Evolutionary conservation across 345 rosid genomes (phyloP), one percentile per base, ranked within the genome.

Genomic region (Mangifera indica): DNA sequence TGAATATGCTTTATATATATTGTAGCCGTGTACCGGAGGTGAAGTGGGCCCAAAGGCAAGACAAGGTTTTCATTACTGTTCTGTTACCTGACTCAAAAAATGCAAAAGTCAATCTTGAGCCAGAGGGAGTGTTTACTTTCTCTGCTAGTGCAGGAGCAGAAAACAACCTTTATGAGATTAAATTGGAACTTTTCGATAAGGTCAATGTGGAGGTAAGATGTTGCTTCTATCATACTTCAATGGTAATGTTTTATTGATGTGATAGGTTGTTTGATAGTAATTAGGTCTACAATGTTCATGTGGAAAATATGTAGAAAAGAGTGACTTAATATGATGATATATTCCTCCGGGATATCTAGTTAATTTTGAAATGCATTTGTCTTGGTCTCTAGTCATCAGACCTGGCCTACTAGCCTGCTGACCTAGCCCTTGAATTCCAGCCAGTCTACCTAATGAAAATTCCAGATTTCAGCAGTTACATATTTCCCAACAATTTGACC

Each of bases 11-110:
- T 66, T 37, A 5, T 44, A 12, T 34, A 49, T 60, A 44, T 69
- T 74, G 52, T 73, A 92, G 97, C 77, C 97, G 93, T 71, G 87
- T 88, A 83, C 96, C 96, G 0, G 95, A 89, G 76, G 84, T 92
- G 78, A 92, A 88, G 81, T 92, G 97, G 97, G 96, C 97, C 4
- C 88, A 92, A 86, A 84, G 93, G 76, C 67, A 67, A 15, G 93
- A 92, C 48, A 87, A 88, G 84, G 83, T 92, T 57, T 92, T 82
- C 68, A 74, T 92, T 42, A 89, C 96, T 1, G 89, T 92, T 76
- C 73, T 74, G 21, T 77, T 92, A 73, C 86, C 97, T 0, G 97
- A 92, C 75, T 67, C 93, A 0, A 92, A 92, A 78, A 81, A 92
- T 67, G 86, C 96, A 0, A 92, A 89, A 74, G 89, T 89, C 71